phyloP scores from a whole-genome alignment of 2,329 filamentous ascomycete genomes.

The Metarhizium guizhouense region DNA sequence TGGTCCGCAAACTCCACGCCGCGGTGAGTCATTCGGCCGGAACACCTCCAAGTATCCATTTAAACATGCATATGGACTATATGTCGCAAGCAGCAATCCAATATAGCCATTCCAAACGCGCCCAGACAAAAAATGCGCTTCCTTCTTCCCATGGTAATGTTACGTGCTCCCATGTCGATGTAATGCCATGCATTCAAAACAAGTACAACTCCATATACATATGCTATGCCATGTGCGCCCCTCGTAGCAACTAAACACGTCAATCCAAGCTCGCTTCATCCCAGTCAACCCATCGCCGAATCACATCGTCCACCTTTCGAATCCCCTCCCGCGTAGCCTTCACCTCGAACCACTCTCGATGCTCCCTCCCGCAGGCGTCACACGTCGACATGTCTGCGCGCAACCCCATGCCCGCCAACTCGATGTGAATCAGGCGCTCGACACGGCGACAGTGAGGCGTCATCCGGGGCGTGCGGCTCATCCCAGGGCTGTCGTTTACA shows the following conservation, averaged over 20 bases:
- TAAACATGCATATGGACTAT: no score
- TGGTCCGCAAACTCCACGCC: no score
- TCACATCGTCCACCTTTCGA: slow-evolving; percentile 55
- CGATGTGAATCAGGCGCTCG: slow-evolving; percentile 82
- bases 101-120: no score
- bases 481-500: slow-evolving; percentile 16
- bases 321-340: slow-evolving; percentile 65
- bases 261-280: slow-evolving; percentile 40
- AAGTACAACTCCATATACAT: no score
- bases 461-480: slow-evolving; percentile 44
- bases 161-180: no score
- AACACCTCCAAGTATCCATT: no score
- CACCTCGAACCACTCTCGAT: slow-evolving; percentile 94
- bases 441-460: slow-evolving; percentile 81
- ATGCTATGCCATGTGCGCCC: no score
- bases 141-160: no score
- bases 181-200: no score
- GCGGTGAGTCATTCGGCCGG: no score
- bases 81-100: no score
- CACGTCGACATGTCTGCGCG: slow-evolving; percentile 52
- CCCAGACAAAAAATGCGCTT: no score
- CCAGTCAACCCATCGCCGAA: slow-evolving; percentile 82
- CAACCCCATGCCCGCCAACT: slow-evolving; percentile 58
- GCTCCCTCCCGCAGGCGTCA: slow-evolving; percentile 69
- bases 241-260: not conserved